Base-by-base conservation (phyloP, 2,329 filamentous ascomycete species). In the Aspergillus fumigatiaffinis region DNA sequence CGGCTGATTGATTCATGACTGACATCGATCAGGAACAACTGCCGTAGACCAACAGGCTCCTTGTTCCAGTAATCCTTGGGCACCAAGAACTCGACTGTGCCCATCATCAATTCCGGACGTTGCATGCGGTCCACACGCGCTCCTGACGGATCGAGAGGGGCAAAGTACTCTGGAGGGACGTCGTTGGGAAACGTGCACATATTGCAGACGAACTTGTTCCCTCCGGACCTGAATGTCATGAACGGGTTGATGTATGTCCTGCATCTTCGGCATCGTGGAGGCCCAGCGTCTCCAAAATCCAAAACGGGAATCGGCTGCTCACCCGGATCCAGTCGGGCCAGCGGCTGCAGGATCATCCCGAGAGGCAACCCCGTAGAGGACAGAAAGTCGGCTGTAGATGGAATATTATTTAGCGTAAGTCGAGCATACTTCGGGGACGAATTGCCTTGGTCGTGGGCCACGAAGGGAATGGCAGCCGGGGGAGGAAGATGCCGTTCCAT, bases 31-130 rank as follows among this genome's bases (percentile, higher is more conserved):
- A 97, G 74, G 73, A 99, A 99, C 10, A 99, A 79, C 84, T 89
- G 96, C 58, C 88, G 87, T 66, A 97, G 73, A 25, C 91, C 92
- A 14, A 94, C 90, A 0, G 94, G 94, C 71, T 95, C 89, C 73
- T 93, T 94, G 25, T 91, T 93, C 91, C 92, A 99, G 77, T 99
- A 99, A 77, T 99, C 94, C 77, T 97, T 97, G 17, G 94, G 94
- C 14, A 99, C 95, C 59, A 94, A 82, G 71, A 96, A 99, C 71
- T 99, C 94, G 49, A 97, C 93, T 0, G 94, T 97, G 41, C 94
- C 94, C 56, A 91, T 84, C 67, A 88, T 90, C 67, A 99, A 81
- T 76, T 99, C 94, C 0, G 93, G 92, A 53, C 94, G 84, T 71
- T 95, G 89, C 70, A 92, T 84, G 51, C 94, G 86, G 75, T 99